Percentiles rank a stretch among this genome's conserved stretches.
Conservation (phyloP, 495 filamentous ascomycete genomes). For the Paragyromitra xinjiangensis region DNA sequence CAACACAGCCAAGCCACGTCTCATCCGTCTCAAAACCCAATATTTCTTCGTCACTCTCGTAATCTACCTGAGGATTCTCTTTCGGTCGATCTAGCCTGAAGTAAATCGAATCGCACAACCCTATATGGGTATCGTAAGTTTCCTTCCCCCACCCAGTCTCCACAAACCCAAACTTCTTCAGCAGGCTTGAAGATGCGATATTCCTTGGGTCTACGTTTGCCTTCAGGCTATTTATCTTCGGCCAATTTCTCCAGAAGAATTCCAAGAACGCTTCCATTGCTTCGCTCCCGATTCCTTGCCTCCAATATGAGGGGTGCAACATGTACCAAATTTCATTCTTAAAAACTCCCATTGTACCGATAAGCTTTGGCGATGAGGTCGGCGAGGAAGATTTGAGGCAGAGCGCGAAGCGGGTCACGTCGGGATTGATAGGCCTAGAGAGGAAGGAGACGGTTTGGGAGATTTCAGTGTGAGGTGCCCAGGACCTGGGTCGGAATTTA, state of each 20-base stretch:
- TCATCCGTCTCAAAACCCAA: background rate
- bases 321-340: conserved; percentile 10
- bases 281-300: conserved; percentile 30
- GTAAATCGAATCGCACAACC: conserved; percentile 38
- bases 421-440: background rate
- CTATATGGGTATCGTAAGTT: conserved; percentile 17
- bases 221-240: background rate
- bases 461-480: conserved; percentile 8
- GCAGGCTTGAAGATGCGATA: conserved; percentile 17
- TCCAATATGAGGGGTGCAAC: conserved; percentile 26
- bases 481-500: background rate
- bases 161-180: conserved; percentile 30
- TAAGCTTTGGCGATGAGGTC: background rate
- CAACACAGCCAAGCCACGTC: background rate
- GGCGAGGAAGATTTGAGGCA: conserved; percentile 5
- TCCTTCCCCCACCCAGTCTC: background rate
- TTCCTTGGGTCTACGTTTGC: conserved; percentile 46
- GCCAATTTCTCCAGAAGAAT: conserved; percentile 14
- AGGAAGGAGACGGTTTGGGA: conserved; percentile 4
- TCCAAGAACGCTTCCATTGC: conserved; percentile 19
- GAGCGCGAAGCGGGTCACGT: background rate
- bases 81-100: conserved; percentile 10
- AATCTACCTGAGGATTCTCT: background rate
- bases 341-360: conserved; percentile 20
- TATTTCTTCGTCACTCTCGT: background rate